Conservation (phyloP, 108 stramenopile genomes). For the Cyclostephanos invisitatus region DNA sequence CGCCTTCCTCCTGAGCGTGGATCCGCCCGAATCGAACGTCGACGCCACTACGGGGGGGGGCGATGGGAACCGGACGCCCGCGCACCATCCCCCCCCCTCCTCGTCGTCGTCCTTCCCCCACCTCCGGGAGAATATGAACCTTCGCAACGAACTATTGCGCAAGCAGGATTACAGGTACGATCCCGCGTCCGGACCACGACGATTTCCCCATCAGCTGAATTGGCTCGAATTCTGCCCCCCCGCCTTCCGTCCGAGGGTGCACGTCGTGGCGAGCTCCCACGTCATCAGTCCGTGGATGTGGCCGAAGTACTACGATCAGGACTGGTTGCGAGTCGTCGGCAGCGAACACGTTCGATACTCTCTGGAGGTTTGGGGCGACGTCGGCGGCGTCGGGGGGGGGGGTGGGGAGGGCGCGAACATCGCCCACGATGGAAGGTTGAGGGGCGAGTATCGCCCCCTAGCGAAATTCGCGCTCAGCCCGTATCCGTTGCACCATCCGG, state of each 20-base stretch:
- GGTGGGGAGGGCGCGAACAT: not conserved
- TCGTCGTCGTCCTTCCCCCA: slow-evolving; percentile 45
- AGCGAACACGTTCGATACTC: slow-evolving; percentile 63
- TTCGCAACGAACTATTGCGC: slow-evolving; percentile 43
- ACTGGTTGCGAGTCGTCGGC: slow-evolving; percentile 68
- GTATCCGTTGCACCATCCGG: slow-evolving; percentile 81
- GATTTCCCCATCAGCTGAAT: slow-evolving; percentile 61
- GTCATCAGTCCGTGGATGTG: slow-evolving; percentile 81
- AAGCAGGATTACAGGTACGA: slow-evolving; percentile 59
- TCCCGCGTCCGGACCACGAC: slow-evolving; percentile 61
- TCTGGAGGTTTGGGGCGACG: slow-evolving; percentile 53
- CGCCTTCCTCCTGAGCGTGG: slow-evolving; percentile 76
- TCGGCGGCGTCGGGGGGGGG: not conserved
- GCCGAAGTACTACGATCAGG: slow-evolving; percentile 85
- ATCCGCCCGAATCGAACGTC: slow-evolving; percentile 51
- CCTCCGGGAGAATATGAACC: slow-evolving; percentile 16
- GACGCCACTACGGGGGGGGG: not conserved
- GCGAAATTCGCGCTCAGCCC: slow-evolving; percentile 80
- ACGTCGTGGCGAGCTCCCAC: slow-evolving; percentile 78
- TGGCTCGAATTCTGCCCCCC: slow-evolving; percentile 84
- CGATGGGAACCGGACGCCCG: not conserved
- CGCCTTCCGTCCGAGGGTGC: slow-evolving; percentile 70
- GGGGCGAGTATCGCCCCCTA: slow-evolving; percentile 47
- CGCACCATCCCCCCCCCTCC: slow-evolving; percentile 35
- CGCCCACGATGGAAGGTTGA: slow-evolving; percentile 32